Percentiles rank a stretch among this genome's conserved stretches.
Evolutionary conservation across 805 yeast genomes (phyloP).

Genomic region (Dipodascus albidus): DNA sequence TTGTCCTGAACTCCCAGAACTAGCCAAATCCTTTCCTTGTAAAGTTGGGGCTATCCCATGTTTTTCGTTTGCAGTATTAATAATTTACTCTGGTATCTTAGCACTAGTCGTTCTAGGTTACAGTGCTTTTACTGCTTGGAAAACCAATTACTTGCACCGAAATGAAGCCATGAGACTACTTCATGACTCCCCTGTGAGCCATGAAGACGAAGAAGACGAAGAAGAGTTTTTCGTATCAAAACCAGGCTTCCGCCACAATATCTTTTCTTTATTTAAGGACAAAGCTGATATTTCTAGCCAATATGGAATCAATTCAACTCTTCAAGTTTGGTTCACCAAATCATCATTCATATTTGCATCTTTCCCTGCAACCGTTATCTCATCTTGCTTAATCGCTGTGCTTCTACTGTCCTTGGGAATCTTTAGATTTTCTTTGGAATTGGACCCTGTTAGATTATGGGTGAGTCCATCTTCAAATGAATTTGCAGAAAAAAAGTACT

Average conservation of each 20-base stretch:
- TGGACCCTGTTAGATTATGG: conserved; percentile 79
- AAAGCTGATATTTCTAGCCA: conserved; percentile 12
- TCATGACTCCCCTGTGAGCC: conserved; percentile 31
- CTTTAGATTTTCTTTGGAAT: conserved; percentile 47
- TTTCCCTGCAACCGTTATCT: conserved; percentile 45
- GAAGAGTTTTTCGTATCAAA: conserved; percentile 13
- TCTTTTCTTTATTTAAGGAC: neutral
- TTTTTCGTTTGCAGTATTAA: conserved; percentile 50
- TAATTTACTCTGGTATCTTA: conserved; percentile 26
- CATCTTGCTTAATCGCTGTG: conserved; percentile 31
- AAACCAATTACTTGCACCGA: conserved; percentile 5
- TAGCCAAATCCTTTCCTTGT: conserved; percentile 35
- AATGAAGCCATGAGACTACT: conserved; percentile 26
- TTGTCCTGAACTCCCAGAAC: conserved; percentile 57
- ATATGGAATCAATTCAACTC: conserved; percentile 36
- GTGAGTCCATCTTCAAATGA: conserved; percentile 71
- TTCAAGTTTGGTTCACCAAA: conserved; percentile 37
- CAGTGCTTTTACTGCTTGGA: conserved; percentile 15
- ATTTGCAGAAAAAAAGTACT: conserved; percentile 50
- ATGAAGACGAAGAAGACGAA: conserved; percentile 25
- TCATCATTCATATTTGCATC: conserved; percentile 50
- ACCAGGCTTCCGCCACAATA: conserved; percentile 5
- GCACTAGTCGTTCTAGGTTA: conserved; percentile 6
- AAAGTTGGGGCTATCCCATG: conserved; percentile 57
- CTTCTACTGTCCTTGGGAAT: conserved; percentile 42